Percentiles rank a stretch among this genome's conserved stretches.
These are phyloP conservation scores for Nakazawaea populi DNA, from an alignment of 805 yeast genomes.

Conservation along the genomic window DNA sequence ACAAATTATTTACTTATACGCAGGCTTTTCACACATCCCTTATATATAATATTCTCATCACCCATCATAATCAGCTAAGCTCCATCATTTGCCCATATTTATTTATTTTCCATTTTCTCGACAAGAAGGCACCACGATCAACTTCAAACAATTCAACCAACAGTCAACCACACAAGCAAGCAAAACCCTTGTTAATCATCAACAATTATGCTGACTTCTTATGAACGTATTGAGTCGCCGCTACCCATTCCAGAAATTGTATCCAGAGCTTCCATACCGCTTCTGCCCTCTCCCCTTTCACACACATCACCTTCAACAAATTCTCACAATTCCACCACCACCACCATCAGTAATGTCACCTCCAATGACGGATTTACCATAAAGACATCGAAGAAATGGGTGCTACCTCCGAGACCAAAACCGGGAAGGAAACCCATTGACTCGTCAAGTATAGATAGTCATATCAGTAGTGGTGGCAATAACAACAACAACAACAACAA, in stretches of 20 bases:
- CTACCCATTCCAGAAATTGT: background rate
- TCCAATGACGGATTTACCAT: slow-evolving; percentile 19
- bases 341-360: background rate
- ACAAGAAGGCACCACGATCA: too few species aligned
- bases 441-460: background rate
- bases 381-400: slow-evolving; percentile 76
- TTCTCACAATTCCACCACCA: background rate
- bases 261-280: background rate
- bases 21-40: too few species aligned
- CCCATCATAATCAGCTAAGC: too few species aligned
- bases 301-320: background rate
- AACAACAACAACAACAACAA: background rate
- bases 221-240: background rate
- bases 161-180: too few species aligned
- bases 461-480: background rate
- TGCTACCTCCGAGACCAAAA: slow-evolving; percentile 78
- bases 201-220: background rate
- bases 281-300: background rate
- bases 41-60: too few species aligned
- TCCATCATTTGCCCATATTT: too few species aligned
- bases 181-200: background rate
- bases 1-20: background rate
- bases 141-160: too few species aligned
- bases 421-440: slow-evolving; percentile 53
- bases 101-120: too few species aligned